phyloP scores from a whole-genome alignment of 768 basidiomycete species.

The Trametes maxima region DNA sequence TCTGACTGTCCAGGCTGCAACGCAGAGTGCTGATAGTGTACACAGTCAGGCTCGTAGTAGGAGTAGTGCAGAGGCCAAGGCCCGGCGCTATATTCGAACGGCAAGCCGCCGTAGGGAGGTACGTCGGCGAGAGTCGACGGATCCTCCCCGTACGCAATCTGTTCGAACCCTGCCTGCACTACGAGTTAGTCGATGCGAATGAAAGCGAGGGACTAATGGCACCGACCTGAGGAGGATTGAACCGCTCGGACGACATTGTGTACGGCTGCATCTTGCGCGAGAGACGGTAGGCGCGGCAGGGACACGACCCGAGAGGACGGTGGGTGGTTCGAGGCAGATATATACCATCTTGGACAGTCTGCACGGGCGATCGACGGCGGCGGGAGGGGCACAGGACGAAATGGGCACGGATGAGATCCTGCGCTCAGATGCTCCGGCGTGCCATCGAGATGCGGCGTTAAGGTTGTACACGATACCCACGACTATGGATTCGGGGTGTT shows the following conservation, averaged over 20 bases:
- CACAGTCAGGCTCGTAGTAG: conserved; percentile 9
- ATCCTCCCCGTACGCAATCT: neutral
- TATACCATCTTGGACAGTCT: neutral
- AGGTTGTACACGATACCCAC: conserved; percentile 4
- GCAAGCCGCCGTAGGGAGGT: neutral
- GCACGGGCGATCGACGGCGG: conserved; percentile 9
- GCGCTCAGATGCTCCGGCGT: neutral
- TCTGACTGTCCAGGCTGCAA: neutral
- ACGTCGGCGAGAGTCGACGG: neutral
- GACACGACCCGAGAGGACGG: neutral
- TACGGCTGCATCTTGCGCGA: conserved; percentile 13
- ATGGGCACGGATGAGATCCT: conserved; percentile 4
- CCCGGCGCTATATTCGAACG: neutral
- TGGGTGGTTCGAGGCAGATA: neutral
- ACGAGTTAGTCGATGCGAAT: too few species aligned
- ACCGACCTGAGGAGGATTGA: neutral
- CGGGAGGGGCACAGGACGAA: neutral
- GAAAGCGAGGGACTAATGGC: too few species aligned
- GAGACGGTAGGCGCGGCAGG: conserved; percentile 20
- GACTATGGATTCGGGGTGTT: conserved; percentile 17
- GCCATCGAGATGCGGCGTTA: conserved; percentile 24
- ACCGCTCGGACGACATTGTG: neutral
- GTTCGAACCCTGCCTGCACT: neutral
- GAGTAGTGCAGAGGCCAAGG: conserved; percentile 8
- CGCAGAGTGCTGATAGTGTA: neutral